These are phyloP conservation scores for Entomortierella beljakovae DNA, from an alignment of 192 early-diverging fungal species.

Conservation along the genomic window DNA sequence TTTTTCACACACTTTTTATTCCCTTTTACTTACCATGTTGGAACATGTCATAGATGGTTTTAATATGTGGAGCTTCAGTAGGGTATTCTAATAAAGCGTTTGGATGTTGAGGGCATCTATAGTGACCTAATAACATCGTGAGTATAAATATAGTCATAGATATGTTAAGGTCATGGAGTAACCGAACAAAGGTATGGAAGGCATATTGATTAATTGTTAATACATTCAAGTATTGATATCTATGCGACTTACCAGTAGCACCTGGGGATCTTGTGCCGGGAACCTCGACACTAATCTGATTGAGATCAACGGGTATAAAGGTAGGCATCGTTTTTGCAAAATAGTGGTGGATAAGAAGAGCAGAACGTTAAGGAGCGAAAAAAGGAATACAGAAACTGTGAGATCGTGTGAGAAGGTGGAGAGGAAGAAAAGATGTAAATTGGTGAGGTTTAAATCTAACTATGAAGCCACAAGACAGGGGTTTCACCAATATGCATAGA, in stretches of 20 bases:
- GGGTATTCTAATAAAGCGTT: slow-evolving; percentile 13
- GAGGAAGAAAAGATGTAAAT: too few species aligned
- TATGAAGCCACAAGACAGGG: too few species aligned
- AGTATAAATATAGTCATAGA: background rate
- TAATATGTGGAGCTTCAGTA: slow-evolving; percentile 20
- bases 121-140: slow-evolving; percentile 15
- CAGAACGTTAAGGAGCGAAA: too few species aligned
- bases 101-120: slow-evolving; percentile 2
- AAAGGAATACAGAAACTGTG: too few species aligned
- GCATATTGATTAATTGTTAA: too few species aligned
- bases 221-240: background rate
- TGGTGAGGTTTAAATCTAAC: too few species aligned
- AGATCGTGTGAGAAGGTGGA: too few species aligned
- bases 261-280: slow-evolving; percentile 57
- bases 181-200: too few species aligned
- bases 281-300: slow-evolving; percentile 55
- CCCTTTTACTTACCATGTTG: slow-evolving; percentile 21
- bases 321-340: slow-evolving; percentile 19
- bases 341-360: too few species aligned
- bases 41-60: slow-evolving; percentile 51
- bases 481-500: too few species aligned
- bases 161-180: too few species aligned
- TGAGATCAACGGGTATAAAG: slow-evolving; percentile 40
- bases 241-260: slow-evolving; percentile 53
- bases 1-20: background rate